Evolutionary conservation across 257 asterid species (phyloP), one percentile per base, ranked within the genome.

Genomic region (Anisodus acutangulus): DNA sequence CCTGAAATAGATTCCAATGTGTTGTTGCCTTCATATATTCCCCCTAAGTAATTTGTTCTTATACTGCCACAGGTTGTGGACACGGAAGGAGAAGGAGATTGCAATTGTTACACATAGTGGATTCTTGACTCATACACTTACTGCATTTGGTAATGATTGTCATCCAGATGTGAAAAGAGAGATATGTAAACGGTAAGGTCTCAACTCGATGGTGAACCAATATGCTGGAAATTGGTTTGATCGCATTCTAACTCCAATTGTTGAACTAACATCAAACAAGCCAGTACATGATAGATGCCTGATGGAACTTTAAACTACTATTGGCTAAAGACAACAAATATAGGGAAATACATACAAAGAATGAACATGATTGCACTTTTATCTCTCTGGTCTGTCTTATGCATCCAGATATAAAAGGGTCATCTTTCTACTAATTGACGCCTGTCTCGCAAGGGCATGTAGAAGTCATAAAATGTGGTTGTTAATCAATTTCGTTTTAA

Each of bases 51-150:
- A 12, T 58, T 58, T n/a, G 59, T 78, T 22, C 22, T 16, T n/a
- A 84, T 71, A 78, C 7, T 78, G 79, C 8, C 86, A 87, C 89
- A 96, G 98, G 99, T 80, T 96, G 90, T 94, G 93, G 95, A 91
- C 95, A n/a, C 89, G 97, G 79, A 87, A 94, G 85, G 99, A 96
- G 92, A 92, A 92, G 53, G 98, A 96, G 90, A 96, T 96, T 88
- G 98, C 94, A 62, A 92, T 96, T 84, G 97, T 96, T 79, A 94
- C 97, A 66, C 99, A 96, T 43, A 92, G 95, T 85, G 98, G 93
- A 81, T 93, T 94, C 86, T 88, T 96, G 87, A 81, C 89, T 71
- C 97, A 94, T 66, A 91, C 95, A 13, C 92, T 96, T 13, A 60
- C 87, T 64, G 85, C 88, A 86, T 94, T 88, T 88, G 99, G 98